These are phyloP conservation scores for Phaeotremella fagi DNA, from an alignment of 768 basidiomycete genomes.

Conservation along the genomic window DNA sequence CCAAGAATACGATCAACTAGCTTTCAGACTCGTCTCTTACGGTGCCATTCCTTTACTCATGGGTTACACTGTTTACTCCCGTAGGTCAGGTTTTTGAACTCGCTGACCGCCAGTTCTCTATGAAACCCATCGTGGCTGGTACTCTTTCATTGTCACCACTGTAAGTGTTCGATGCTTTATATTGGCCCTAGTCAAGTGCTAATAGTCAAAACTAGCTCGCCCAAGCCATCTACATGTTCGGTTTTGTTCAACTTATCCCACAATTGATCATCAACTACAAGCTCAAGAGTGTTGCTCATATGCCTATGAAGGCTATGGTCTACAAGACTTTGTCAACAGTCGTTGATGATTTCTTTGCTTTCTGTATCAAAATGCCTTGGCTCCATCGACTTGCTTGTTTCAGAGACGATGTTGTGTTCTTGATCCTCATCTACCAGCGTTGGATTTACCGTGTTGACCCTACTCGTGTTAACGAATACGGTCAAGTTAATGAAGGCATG, in stretches of 20 bases:
- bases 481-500: conserved; percentile 59
- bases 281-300: conserved; percentile 90
- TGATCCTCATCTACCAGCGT: conserved; percentile 89
- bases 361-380: conserved; percentile 95
- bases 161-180: too few species aligned
- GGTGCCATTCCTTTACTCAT: conserved; percentile 67
- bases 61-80: conserved; percentile 50
- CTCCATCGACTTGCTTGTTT: conserved; percentile 64
- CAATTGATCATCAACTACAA: conserved; percentile 87
- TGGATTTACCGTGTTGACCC: conserved; percentile 98
- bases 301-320: conserved; percentile 98
- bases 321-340: conserved; percentile 66
- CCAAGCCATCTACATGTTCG: conserved; percentile 67
- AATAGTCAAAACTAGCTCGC: too few species aligned
- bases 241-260: conserved; percentile 71
- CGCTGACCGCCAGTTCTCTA: conserved; percentile 51
- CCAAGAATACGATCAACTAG: conserved; percentile 89
- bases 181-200: too few species aligned
- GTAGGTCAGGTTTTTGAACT: conserved; percentile 20
- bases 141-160: conserved; percentile 89
- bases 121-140: conserved; percentile 87
- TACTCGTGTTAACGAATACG: conserved; percentile 92
- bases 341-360: conserved; percentile 81
- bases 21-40: conserved; percentile 91
- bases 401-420: conserved; percentile 64